A percentile compares a stretch with the other conserved stretches of the same genome.
Conservation (phyloP, 2,329 filamentous ascomycete species). For the Fonsecaea monophora region DNA sequence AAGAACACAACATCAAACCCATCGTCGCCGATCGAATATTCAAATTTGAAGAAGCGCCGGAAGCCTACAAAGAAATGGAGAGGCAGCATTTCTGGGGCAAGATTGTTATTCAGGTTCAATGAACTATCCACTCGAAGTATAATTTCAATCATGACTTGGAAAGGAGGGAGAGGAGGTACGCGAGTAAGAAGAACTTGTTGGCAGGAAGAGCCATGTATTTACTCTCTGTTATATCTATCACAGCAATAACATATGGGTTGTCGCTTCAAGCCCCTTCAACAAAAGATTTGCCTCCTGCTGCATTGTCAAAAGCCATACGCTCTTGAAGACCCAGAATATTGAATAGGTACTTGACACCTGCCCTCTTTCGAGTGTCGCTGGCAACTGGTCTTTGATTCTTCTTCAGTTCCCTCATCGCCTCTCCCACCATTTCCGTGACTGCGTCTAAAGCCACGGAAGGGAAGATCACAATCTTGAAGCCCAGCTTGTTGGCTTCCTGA, state of each 20-base stretch:
- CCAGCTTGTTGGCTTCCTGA: slow-evolving; percentile 48
- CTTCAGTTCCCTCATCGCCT: slow-evolving; percentile 14
- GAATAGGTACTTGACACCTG: not conserved
- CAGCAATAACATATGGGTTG: not conserved
- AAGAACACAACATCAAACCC: not conserved
- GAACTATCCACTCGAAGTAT: not conserved
- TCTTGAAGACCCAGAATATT: not conserved
- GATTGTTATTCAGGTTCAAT: slow-evolving; percentile 49
- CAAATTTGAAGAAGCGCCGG: slow-evolving; percentile 57
- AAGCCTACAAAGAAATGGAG: slow-evolving; percentile 62
- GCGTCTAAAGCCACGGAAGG: slow-evolving; percentile 56
- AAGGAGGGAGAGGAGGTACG: too few species aligned
- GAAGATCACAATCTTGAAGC: slow-evolving; percentile 53
- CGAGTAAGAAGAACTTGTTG: too few species aligned
- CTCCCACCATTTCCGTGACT: slow-evolving; percentile 42
- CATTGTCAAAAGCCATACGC: not conserved
- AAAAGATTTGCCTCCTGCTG: not conserved
- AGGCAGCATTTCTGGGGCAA: slow-evolving; percentile 63
- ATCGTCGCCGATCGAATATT: slow-evolving; percentile 66
- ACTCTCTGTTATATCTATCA: not conserved
- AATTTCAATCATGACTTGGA: too few species aligned
- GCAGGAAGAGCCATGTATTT: not conserved
- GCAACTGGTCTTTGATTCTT: not conserved
- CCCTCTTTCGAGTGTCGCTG: not conserved
- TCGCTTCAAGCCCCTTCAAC: not conserved